These are phyloP conservation scores for Artemisia annua DNA, from an alignment of 129 eudicot genomes.

Conservation along the genomic window DNA sequence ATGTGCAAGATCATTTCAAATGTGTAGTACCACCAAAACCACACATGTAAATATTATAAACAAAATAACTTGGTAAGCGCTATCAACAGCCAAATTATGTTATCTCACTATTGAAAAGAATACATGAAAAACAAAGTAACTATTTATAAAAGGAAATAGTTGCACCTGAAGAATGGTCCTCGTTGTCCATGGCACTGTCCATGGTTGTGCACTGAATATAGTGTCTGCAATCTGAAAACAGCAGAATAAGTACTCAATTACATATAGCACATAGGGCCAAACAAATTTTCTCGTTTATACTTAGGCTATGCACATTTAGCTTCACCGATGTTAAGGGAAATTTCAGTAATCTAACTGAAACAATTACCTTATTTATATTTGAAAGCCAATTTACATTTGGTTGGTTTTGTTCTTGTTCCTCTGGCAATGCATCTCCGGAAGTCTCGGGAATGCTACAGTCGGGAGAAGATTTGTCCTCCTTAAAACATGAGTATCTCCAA, in stretches of 20 bases:
- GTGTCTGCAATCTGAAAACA: constrained; percentile 45
- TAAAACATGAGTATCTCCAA: constrained; percentile 52
- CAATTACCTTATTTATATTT: constrained; percentile 39
- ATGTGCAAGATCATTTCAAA: background rate
- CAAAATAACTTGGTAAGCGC: no score
- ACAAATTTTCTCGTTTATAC: background rate
- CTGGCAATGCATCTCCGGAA: constrained; percentile 34
- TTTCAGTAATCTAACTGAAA: background rate
- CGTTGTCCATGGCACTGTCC: constrained; percentile 72
- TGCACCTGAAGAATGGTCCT: constrained; percentile 59
- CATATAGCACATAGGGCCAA: background rate
- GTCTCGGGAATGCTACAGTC: constrained; percentile 23
- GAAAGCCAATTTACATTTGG: constrained; percentile 36
- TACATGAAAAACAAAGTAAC: background rate
- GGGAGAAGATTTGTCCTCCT: constrained; percentile 35
- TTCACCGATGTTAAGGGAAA: background rate
- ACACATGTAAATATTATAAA: no score
- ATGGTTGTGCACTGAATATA: constrained; percentile 42
- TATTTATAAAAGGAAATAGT: constrained; percentile 12
- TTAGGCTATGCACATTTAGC: background rate
- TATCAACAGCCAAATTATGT: background rate
- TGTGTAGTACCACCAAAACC: background rate
- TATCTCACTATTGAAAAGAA: background rate
- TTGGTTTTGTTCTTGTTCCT: constrained; percentile 34
- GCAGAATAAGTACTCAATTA: background rate